These are phyloP conservation scores for Cytospora schulzeri DNA, from an alignment of 2,329 filamentous ascomycete species.

Conservation along the genomic window DNA sequence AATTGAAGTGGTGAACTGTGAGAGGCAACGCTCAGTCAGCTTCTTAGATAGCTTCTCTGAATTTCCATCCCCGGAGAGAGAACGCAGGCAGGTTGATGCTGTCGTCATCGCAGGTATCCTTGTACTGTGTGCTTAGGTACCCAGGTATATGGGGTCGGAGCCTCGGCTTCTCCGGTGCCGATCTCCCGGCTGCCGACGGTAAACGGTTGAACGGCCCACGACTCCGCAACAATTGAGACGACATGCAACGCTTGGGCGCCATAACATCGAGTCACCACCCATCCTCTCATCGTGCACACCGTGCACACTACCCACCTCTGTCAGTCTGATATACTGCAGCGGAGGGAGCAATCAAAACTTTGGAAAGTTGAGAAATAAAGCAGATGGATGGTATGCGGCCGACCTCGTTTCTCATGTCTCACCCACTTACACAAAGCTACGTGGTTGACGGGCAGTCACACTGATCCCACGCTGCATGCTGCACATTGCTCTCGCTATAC, in stretches of 20 bases:
- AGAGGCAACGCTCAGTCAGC: conserved; percentile 26
- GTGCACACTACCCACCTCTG: not conserved
- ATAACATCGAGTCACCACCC: not conserved
- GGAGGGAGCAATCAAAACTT: not conserved
- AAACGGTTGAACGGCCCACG: conserved; percentile 1
- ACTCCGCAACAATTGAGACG: too few relatives aligned
- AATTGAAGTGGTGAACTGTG: not conserved
- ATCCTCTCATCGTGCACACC: too few relatives aligned
- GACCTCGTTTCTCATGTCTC: not conserved
- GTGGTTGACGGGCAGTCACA: not conserved
- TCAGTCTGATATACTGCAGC: not conserved
- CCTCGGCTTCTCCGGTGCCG: not conserved
- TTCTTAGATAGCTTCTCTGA: conserved; percentile 20
- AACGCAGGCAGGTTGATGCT: not conserved
- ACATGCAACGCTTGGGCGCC: not conserved
- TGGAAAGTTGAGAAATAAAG: not conserved
- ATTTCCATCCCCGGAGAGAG: conserved; percentile 20
- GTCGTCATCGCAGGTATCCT: not conserved
- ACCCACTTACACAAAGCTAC: conserved; percentile 1
- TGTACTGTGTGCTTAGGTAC: too few relatives aligned
- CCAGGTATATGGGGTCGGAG: not conserved
- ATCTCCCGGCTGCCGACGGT: not conserved
- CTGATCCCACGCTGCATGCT: not conserved
- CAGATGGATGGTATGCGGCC: not conserved
- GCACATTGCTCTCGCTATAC: not conserved